These are phyloP conservation scores for Chloranthus sessilifolius DNA, from an alignment of 164 flowering plant species.

Conservation along the genomic window DNA sequence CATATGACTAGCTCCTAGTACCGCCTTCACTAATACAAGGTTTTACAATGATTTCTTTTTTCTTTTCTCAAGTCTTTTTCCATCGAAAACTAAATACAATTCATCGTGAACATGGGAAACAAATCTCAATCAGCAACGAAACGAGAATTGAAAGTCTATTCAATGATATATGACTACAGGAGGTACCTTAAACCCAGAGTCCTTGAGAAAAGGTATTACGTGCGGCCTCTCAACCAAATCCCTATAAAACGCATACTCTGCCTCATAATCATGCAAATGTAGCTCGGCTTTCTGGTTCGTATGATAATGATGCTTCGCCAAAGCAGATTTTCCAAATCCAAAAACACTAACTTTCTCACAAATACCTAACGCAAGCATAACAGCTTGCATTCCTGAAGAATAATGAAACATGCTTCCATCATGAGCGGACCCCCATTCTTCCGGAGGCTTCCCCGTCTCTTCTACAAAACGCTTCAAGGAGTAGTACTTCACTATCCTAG, in stretches of 20 bases:
- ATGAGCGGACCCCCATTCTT: slow-evolving; percentile 64
- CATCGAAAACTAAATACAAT: slow-evolving; percentile 10
- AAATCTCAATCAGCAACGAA: neutral
- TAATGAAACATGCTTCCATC: slow-evolving; percentile 83
- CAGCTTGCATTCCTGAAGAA: slow-evolving; percentile 98
- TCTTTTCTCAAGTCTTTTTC: too few relatives aligned
- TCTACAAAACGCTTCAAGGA: slow-evolving; percentile 69
- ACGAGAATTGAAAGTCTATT: slow-evolving; percentile 2
- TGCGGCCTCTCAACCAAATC: slow-evolving; percentile 50
- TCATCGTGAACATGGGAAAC: slow-evolving; percentile 2
- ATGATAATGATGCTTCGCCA: slow-evolving; percentile 89
- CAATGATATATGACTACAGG: slow-evolving; percentile 58
- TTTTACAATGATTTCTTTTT: neutral
- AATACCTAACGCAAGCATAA: slow-evolving; percentile 83
- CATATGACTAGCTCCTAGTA: slow-evolving; percentile 5
- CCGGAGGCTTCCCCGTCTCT: slow-evolving; percentile 48
- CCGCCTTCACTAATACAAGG: slow-evolving; percentile 13
- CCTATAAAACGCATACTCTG: slow-evolving; percentile 72
- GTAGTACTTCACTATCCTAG: slow-evolving; percentile 88
- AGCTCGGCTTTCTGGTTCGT: slow-evolving; percentile 91
- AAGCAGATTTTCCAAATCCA: slow-evolving; percentile 78
- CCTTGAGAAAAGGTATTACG: slow-evolving; percentile 68
- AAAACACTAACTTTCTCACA: slow-evolving; percentile 83
- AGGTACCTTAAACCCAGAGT: slow-evolving; percentile 62
- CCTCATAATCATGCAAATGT: slow-evolving; percentile 76